A percentile compares a stretch with the other conserved stretches of the same genome.
Evolutionary conservation across 2,329 filamentous ascomycete genomes (phyloP).

Genomic region (Xylaria sp.): DNA sequence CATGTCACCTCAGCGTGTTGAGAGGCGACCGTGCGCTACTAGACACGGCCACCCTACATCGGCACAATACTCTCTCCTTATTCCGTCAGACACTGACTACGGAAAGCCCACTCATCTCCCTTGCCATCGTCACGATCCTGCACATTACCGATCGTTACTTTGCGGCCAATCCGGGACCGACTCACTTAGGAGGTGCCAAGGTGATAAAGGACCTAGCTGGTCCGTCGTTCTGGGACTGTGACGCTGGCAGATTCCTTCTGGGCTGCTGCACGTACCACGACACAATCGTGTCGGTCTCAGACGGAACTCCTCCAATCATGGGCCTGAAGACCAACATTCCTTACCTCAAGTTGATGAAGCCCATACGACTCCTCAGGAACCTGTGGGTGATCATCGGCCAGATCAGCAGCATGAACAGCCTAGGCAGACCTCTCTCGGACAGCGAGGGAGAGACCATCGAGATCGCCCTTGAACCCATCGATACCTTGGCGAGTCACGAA

Average conservation of each 20-base stretch:
- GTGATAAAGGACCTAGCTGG: slow-evolving; percentile 37
- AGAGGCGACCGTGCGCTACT: slow-evolving; percentile 31
- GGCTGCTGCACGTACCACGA: slow-evolving; percentile 43
- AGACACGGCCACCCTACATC: slow-evolving; percentile 33
- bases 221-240: slow-evolving; percentile 27
- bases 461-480: slow-evolving; percentile 2
- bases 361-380: slow-evolving; percentile 9
- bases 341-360: slow-evolving; percentile 24
- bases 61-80: slow-evolving; percentile 33
- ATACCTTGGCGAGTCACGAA: background rate
- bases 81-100: slow-evolving; percentile 32
- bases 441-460: slow-evolving; percentile 16
- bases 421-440: slow-evolving; percentile 5
- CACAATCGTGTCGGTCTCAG: slow-evolving; percentile 40
- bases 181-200: slow-evolving; percentile 41
- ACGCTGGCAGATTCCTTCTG: slow-evolving; percentile 38
- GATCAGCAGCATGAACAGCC: slow-evolving; percentile 23
- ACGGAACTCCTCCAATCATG: slow-evolving; percentile 35
- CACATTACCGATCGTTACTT: slow-evolving; percentile 42
- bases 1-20: slow-evolving; percentile 40
- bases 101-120: slow-evolving; percentile 36
- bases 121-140: slow-evolving; percentile 41
- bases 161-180: slow-evolving; percentile 37
- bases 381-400: slow-evolving; percentile 20
- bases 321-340: slow-evolving; percentile 25